phyloP scores from a whole-genome alignment of 345 rosid genomes.

The Syzygium grande region DNA sequence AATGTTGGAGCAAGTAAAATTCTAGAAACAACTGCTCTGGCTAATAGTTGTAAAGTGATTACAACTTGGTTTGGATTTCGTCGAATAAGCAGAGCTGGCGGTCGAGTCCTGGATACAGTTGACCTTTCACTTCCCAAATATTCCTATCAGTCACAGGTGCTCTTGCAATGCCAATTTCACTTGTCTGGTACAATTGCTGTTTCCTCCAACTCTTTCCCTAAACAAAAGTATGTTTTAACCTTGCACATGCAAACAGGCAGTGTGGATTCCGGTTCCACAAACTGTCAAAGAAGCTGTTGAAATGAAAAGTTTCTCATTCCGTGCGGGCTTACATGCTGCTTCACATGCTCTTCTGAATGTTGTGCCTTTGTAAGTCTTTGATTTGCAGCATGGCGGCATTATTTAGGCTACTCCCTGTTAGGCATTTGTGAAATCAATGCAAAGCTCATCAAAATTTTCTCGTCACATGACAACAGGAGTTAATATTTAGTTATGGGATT shows the following conservation, averaged over 20 bases:
- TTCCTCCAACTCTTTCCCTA: not conserved
- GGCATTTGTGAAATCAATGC: not conserved
- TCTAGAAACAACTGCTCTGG: constrained; percentile 67
- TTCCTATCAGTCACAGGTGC: constrained; percentile 80
- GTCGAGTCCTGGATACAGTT: constrained; percentile 35
- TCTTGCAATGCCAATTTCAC: not conserved
- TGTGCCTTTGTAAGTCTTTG: constrained; percentile 42
- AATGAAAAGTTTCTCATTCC: constrained; percentile 26
- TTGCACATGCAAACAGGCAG: constrained; percentile 46
- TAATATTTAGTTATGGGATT: not conserved
- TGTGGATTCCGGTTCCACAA: constrained; percentile 78
- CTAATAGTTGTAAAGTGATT: constrained; percentile 57
- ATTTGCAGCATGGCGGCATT: not conserved
- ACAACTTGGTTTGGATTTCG: constrained; percentile 83
- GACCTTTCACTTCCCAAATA: constrained; percentile 71
- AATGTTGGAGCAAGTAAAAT: not conserved
- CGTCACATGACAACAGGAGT: not conserved
- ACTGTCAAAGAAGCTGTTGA: constrained; percentile 42
- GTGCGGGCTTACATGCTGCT: constrained; percentile 87
- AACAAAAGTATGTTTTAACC: not conserved
- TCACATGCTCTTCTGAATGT: constrained; percentile 85
- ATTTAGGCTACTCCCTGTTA: not conserved
- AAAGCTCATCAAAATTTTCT: not conserved
- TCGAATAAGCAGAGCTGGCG: constrained; percentile 42
- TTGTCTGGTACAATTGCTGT: not conserved